A percentile compares a stretch with the other conserved stretches of the same genome.
Conservation (phyloP, 441 rosid genomes). For the Pelargonium australe region DNA sequence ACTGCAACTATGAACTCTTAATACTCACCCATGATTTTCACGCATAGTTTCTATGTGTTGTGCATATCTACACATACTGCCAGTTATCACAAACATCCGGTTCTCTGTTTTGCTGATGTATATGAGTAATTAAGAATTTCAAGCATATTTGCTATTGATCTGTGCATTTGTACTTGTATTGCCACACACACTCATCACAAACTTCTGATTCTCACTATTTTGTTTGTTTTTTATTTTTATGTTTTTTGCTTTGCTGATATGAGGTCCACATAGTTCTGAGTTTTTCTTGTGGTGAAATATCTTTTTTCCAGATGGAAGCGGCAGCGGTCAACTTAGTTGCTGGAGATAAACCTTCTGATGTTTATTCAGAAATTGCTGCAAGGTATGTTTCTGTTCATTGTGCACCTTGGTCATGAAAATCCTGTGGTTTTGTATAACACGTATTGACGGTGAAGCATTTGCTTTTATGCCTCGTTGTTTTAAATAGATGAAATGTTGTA, state of each 20-base stretch:
- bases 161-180: neutral
- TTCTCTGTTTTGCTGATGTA: constrained; percentile 6
- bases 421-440: constrained; percentile 6
- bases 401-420: neutral
- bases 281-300: constrained; percentile 24
- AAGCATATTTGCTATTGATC: neutral
- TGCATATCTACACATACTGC: constrained; percentile 6
- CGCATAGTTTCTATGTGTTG: neutral
- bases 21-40: neutral
- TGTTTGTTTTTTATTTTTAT: neutral
- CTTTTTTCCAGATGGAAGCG: constrained; percentile 65
- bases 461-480: neutral
- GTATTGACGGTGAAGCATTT: constrained; percentile 7
- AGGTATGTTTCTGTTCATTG: constrained; percentile 42
- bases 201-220: neutral
- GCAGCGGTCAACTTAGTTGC: constrained; percentile 89
- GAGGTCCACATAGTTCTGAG: constrained; percentile 14
- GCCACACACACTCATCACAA: no score
- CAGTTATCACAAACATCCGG: neutral
- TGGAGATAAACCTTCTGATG: constrained; percentile 85
- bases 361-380: constrained; percentile 84
- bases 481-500: neutral
- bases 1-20: neutral
- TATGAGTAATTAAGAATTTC: neutral
- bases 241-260: constrained; percentile 5